Base-by-base conservation (phyloP, 2,329 filamentous ascomycete species). In the Zymoseptoria ardabiliae region DNA sequence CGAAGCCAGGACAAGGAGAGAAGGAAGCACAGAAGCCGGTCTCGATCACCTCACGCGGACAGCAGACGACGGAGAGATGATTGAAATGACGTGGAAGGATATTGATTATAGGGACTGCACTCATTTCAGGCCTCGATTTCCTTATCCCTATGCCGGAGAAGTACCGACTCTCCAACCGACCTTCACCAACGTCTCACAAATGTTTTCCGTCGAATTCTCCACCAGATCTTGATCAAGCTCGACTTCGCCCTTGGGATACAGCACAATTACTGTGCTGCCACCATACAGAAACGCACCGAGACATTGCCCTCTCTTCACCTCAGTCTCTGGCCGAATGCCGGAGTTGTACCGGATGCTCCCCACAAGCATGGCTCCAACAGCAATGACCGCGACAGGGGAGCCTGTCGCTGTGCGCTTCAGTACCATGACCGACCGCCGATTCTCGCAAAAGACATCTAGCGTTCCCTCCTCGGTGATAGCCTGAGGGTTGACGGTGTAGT, bases 311-410 rank as follows among this genome's bases (percentile, higher is more conserved):
- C 75, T 63, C 54, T 66, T 60, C 21, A 77, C 68, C 4, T 69
- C 61, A 7, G 64, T 64, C 1, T 74, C 75, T 7, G 64, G 54
- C 23, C 67, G 65, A n/a, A 75, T 65, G 23, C 71, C 75, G 13
- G 63, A 55, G n/a, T 74, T 70, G 58, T 77, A 77, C 51, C 70
- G 71, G 61, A 78, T 76, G 21, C 70, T 74, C 2, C 76, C 76
- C 0, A 78, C 76, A 22, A 78, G 67, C 76, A 78, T 78, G 2
- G 76, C 76, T 8, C 76, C 76, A 1, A 77, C 74, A 3, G 76
- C 76, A 17, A 78, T 64, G 23, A 78, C 61, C 0, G 72, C 74
- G 17, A 77, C 65, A 0, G 63, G 68, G 9, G 64, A 59, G 0
- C 68, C 68, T 1, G 70, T 74, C 1, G 59, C 63, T 1, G 56